A percentile compares a stretch with the other conserved stretches of the same genome.
Conservation (phyloP, 148 eudicot genomes). For the Rhododendron williamsianum region DNA sequence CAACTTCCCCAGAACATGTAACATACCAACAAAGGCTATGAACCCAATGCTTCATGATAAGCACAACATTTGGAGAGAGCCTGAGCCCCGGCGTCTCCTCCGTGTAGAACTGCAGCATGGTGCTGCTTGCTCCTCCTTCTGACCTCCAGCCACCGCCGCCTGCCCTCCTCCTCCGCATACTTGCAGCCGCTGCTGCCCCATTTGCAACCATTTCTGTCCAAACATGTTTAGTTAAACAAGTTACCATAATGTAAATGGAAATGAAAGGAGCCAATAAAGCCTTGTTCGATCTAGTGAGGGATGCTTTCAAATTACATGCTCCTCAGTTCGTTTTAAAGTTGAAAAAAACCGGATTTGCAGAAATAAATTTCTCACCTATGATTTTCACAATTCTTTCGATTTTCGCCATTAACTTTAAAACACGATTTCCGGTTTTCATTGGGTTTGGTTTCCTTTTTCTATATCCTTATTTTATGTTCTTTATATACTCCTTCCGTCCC, state of each 20-base stretch:
- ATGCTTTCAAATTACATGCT: no score
- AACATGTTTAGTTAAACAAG: background rate
- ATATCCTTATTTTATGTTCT: no score
- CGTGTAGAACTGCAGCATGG: slow-evolving; percentile 6
- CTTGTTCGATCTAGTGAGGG: no score
- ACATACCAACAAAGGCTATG: slow-evolving; percentile 5
- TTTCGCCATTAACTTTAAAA: no score
- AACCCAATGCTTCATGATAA: background rate
- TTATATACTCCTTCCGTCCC: no score
- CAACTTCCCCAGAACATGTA: background rate
- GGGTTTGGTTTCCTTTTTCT: no score
- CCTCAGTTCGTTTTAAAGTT: no score
- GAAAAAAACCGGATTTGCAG: no score
- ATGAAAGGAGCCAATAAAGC: background rate
- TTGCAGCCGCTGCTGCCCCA: slow-evolving; percentile 1
- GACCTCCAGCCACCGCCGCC: background rate
- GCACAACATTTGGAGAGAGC: background rate
- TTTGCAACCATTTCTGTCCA: background rate
- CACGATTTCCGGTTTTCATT: no score
- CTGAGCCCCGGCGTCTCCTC: background rate
- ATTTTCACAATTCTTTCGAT: no score
- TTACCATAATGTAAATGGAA: background rate
- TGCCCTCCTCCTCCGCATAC: background rate
- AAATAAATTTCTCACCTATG: no score
- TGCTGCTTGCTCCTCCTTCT: background rate